These are phyloP conservation scores for Colletotrichum camelliae DNA, from an alignment of 2,329 filamentous ascomycete species.

Conservation along the genomic window DNA sequence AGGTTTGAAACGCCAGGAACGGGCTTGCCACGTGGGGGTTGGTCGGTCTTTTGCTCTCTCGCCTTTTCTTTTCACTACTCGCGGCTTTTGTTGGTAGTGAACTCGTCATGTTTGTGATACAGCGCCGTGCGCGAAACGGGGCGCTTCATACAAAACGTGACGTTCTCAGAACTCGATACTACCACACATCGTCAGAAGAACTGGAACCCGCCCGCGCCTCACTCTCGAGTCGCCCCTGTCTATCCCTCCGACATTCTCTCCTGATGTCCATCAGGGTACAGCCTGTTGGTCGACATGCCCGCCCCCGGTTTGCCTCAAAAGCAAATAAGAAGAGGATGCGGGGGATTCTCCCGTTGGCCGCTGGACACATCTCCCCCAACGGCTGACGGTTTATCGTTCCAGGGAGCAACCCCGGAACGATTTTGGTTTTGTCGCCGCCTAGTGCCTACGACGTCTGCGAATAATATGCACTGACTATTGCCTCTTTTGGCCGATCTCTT, in stretches of 20 bases:
- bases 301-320: neutral
- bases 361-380: neutral
- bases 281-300: neutral
- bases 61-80: neutral
- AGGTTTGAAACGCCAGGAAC: neutral
- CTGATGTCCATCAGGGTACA: neutral
- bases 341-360: constrained; percentile 10
- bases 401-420: neutral
- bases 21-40: neutral
- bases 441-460: neutral
- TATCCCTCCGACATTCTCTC: neutral
- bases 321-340: neutral
- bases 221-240: neutral
- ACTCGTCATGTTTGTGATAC: neutral
- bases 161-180: neutral
- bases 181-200: neutral
- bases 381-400: neutral
- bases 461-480: neutral
- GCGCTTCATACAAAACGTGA: neutral
- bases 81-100: neutral
- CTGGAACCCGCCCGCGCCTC: neutral
- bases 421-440: neutral
- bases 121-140: constrained; percentile 9
- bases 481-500: constrained; percentile 11
- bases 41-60: neutral